Base-by-base conservation (phyloP, 1,284 basidiomycete species). In the Ustilago curta region DNA sequence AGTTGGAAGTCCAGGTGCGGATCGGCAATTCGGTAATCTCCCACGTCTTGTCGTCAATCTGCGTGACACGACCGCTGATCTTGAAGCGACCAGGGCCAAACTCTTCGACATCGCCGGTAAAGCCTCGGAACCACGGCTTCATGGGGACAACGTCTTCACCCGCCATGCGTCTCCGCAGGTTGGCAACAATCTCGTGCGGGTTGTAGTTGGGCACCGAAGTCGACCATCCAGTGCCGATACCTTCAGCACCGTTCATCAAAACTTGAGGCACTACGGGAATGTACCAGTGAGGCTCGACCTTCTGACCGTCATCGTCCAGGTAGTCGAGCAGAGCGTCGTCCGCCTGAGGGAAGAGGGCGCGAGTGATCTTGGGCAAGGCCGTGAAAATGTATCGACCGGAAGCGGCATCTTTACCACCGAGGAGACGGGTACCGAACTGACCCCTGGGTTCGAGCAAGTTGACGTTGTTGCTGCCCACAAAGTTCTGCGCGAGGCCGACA, bases 171-270 rank as follows among this genome's bases (percentile, higher is more conserved):
- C 93, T 89, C 12, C 91, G 90, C 52, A 99, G 85, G 85, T 99
- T 99, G 29, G 88, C 89, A 19, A 98, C 92, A 52, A 99, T 91
- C 68, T 98, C 96, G 27, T 86, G 86, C 0, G 97, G 97, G 85
- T 99, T 98, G 88, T 92, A 99, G 82, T 92, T 93, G 11, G 97
- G 97, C 57, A 99, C 89, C 47, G 87, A 91, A 0, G 97, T 97
- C 82, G 94, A 96, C 96, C 97, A 99, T 68, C 96, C 95, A 54
- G 97, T 99, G 58, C 97, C 97, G 81, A 99, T 99, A 87, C 97
- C 97, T 79, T 98, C 95, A 16, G 93, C 91, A 16, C 97, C 97
- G 81, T 99, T 99, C 83, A 99, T 87, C 47, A 99, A 88, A 0
- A 98, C 88, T 86, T 97, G 88, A 0, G 97, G 97, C 0, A 98